Percentiles rank a stretch among this genome's conserved stretches.
These are phyloP conservation scores for Eimeria praecox DNA, from an alignment of 169 alveolate genomes.

Conservation along the genomic window DNA sequence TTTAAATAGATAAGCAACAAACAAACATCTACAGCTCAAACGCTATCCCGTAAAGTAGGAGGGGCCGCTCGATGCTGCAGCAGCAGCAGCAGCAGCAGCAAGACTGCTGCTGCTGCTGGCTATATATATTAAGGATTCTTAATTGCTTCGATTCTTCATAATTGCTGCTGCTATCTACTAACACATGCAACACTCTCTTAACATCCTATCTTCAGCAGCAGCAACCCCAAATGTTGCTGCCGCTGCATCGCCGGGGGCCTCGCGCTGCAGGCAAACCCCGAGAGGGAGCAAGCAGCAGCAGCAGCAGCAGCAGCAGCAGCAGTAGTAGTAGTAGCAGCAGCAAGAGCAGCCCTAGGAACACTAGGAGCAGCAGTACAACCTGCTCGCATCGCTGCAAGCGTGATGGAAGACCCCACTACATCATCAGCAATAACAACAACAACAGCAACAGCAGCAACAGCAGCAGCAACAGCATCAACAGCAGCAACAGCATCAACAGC, in stretches of 20 bases:
- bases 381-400: neutral
- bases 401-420: neutral
- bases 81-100: slow-evolving; percentile 22
- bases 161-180: neutral
- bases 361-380: neutral
- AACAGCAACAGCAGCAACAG: too few relatives aligned
- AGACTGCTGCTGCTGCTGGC: neutral
- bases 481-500: slow-evolving; percentile 8
- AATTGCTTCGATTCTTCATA: neutral
- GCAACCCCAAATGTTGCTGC: slow-evolving; percentile 43
- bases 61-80: slow-evolving; percentile 30
- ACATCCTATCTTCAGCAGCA: neutral
- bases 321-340: neutral
- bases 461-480: slow-evolving; percentile 19
- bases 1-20: neutral
- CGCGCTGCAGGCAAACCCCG: neutral
- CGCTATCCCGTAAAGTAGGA: neutral
- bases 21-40: neutral
- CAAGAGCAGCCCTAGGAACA: slow-evolving; percentile 1
- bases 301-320: slow-evolving; percentile 30
- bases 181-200: neutral
- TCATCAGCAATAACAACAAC: neutral
- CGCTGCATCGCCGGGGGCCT: neutral
- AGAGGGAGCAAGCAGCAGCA: neutral
- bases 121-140: neutral